phyloP scores from a whole-genome alignment of 2,329 filamentous ascomycete genomes.

The Chaetomium globosum region DNA sequence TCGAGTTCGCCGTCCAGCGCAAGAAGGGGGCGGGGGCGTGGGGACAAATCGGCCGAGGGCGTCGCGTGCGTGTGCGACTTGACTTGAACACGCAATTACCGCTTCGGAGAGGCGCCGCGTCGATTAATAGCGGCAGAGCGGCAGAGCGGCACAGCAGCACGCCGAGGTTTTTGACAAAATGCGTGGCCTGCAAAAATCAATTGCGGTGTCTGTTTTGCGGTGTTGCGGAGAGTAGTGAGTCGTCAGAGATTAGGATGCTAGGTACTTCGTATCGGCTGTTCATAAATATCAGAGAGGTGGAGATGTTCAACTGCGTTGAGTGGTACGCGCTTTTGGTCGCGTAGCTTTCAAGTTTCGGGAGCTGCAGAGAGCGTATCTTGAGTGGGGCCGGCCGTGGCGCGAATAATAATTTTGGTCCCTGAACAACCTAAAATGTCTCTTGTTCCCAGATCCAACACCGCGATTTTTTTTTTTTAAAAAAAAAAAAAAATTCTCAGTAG shows the following conservation, averaged over 20 bases:
- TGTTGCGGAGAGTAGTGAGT: background rate
- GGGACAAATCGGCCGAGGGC: background rate
- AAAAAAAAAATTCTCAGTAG: background rate
- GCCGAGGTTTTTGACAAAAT: background rate
- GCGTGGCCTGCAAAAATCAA: background rate
- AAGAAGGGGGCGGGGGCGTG: background rate
- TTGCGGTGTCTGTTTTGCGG: background rate
- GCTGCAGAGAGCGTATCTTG: constrained; percentile 8
- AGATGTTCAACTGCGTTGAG: constrained; percentile 1
- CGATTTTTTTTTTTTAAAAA: background rate
- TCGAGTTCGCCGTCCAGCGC: constrained; percentile 3
- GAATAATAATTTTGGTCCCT: background rate
- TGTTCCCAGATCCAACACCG: background rate
- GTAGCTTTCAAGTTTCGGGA: constrained; percentile 13
- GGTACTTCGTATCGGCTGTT: constrained; percentile 15
- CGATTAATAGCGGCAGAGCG: background rate
- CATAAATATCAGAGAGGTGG: constrained; percentile 17
- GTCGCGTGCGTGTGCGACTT: constrained; percentile 15
- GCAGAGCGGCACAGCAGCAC: background rate
- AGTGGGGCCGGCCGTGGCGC: constrained; percentile 10
- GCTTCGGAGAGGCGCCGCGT: background rate
- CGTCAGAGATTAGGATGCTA: constrained; percentile 2
- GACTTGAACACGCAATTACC: constrained; percentile 4
- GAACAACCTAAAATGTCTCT: background rate
- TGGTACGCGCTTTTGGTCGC: constrained; percentile 22